These are phyloP conservation scores for Russula vinacea DNA, from an alignment of 768 basidiomycete genomes.

Conservation along the genomic window DNA sequence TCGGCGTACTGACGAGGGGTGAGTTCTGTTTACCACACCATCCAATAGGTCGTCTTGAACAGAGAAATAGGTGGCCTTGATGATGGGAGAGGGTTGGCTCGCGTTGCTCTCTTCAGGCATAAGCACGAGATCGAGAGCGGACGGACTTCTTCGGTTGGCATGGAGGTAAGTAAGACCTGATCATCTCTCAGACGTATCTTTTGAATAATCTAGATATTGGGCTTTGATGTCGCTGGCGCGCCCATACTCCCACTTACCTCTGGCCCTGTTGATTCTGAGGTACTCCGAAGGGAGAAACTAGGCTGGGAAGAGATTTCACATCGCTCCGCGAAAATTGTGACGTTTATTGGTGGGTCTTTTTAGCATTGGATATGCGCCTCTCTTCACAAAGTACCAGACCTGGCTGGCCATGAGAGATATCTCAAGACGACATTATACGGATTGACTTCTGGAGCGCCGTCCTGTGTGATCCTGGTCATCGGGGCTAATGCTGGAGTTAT, in stretches of 20 bases:
- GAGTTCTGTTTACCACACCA: constrained; percentile 32
- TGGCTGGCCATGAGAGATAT: constrained; percentile 95
- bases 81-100: constrained; percentile 76
- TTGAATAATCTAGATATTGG: constrained; percentile 63
- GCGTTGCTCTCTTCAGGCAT: constrained; percentile 89
- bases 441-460: constrained; percentile 89
- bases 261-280: constrained; percentile 56
- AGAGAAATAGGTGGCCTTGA: constrained; percentile 59
- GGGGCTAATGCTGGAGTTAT: constrained; percentile 92
- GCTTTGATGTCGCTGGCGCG: constrained; percentile 72
- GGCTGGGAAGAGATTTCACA: constrained; percentile 95
- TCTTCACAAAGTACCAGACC: constrained; percentile 47
- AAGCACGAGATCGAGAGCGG: constrained; percentile 98
- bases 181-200: background rate
- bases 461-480: constrained; percentile 88
- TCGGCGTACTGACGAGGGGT: constrained; percentile 95
- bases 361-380: background rate
- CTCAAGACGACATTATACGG: constrained; percentile 93
- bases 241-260: constrained; percentile 72
- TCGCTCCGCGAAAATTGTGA: constrained; percentile 86
- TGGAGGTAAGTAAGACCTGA: constrained; percentile 65
- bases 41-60: constrained; percentile 29
- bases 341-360: constrained; percentile 70
- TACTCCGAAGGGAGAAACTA: constrained; percentile 77
- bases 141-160: constrained; percentile 91